Evolutionary conservation across 164 flowering plant genomes (phyloP), one percentile per base, ranked within the genome.

Genomic region (Liquidambar formosana): DNA sequence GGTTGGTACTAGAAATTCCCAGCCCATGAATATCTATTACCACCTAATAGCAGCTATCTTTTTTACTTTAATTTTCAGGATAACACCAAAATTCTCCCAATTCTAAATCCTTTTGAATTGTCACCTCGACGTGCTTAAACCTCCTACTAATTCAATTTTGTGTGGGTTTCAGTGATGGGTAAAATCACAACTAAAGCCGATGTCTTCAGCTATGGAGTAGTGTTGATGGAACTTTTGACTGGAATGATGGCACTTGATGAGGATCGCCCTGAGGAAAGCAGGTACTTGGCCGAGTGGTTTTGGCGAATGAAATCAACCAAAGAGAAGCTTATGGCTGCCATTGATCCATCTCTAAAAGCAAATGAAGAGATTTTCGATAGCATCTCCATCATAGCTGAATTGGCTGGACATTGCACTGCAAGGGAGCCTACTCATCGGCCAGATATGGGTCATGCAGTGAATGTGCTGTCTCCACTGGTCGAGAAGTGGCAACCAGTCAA

Each of bases 401-500:
- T 92, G n/a, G 96, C 96, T 27, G 91, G 95, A 5, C 97, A 89
- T 65, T 90, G 96, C 82, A 87, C 97, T 18, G 87, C 91, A 53
- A 77, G 97, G 57, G 97, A 92, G 63, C 91, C 96, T 12, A 61
- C 69, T 63, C 94, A 89, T 45, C 79, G 97, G 19, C 97, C 97
- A 1, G 92, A 91, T 45, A 89, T 92, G 92, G 83, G 97, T 14
- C 92, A 92, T 75, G 93, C 81, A 0, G 97, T 92, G 53, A 90
- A 78, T 61, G 89, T 89, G 15, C 76, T 91, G 47, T 60, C 78
- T 41, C 79, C 80, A 47, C 79, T 89, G 22, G 86, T 92, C 12
- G 95, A 87, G 78, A 80, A 83, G 75, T 92, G 97, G 97, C 86
- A 83, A 64, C 95, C 94, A 14, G 63, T 71, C 12, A 71, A 64